Conservation (phyloP, 176 grass and related monocot genomes). For the Carex cristatella region DNA sequence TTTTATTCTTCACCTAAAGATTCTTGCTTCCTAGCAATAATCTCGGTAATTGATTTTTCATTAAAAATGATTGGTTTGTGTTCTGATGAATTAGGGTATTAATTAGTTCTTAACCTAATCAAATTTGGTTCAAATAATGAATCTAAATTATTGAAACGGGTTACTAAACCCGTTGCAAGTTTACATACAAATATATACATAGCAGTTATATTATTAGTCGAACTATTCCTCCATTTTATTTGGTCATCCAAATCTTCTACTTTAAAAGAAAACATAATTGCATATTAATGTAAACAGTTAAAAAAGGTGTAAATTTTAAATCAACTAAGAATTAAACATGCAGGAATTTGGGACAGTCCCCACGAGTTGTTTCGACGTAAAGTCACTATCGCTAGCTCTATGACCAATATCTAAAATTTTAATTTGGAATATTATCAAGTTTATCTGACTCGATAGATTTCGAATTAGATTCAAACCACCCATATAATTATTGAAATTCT, state of each 20-base stretch:
- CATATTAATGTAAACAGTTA: neutral
- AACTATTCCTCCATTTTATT: neutral
- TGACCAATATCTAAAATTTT: neutral
- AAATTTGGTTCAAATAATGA: neutral
- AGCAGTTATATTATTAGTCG: neutral
- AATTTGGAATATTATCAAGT: neutral
- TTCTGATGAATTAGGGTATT: neutral
- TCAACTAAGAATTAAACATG: neutral
- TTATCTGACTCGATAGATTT: neutral
- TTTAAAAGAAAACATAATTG: neutral
- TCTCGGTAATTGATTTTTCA: neutral
- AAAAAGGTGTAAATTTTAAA: neutral
- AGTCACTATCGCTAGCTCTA: neutral
- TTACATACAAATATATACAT: no score
- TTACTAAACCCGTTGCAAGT: no score
- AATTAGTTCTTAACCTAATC: no score
- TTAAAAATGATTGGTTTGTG: neutral
- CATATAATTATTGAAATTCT: no score
- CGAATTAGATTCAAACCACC: neutral
- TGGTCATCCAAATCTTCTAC: neutral
- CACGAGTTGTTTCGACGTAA: slow-evolving; percentile 8
- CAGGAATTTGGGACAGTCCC: neutral
- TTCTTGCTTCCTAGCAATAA: neutral
- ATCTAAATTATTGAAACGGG: no score
- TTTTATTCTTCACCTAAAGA: slow-evolving; percentile 12